These are phyloP conservation scores for Vaccinium darrowii DNA, from an alignment of 148 eudicot genomes.

Conservation along the genomic window DNA sequence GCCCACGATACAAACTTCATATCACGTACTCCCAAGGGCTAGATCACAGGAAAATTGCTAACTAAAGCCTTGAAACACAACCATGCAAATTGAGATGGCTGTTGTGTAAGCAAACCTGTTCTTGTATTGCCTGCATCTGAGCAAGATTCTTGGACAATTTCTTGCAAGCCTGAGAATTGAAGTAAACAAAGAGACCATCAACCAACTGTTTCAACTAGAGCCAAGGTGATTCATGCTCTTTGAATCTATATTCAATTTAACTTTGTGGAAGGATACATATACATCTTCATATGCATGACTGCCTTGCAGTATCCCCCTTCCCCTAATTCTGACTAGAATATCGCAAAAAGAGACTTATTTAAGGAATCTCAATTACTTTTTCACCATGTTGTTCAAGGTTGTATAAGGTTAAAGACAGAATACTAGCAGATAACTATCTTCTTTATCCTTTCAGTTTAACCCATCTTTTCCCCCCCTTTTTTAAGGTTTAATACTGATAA, in stretches of 20 bases:
- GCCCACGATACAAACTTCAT: not conserved
- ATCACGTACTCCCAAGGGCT: not conserved
- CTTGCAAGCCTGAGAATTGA: constrained; percentile 60
- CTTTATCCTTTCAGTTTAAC: not conserved
- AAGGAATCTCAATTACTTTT: not conserved
- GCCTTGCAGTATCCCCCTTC: not conserved
- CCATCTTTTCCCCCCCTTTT: too few relatives aligned
- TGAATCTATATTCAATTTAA: not conserved
- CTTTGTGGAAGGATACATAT: not conserved
- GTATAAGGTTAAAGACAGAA: not conserved
- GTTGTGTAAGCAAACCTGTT: constrained; percentile 55
- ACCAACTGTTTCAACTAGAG: constrained; percentile 14
- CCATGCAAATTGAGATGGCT: not conserved
- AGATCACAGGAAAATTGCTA: not conserved
- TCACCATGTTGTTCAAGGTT: not conserved
- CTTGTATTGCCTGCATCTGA: constrained; percentile 78
- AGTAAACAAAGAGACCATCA: constrained; percentile 15
- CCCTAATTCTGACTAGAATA: not conserved
- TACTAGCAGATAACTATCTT: not conserved
- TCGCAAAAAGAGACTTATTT: not conserved
- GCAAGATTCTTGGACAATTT: constrained; percentile 70
- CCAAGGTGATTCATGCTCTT: not conserved
- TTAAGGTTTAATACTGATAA: not conserved
- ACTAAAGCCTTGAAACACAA: not conserved
- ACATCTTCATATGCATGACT: not conserved